phyloP scores from a whole-genome alignment of 2,329 filamentous ascomycete species.

The Didymella arachidicola region DNA sequence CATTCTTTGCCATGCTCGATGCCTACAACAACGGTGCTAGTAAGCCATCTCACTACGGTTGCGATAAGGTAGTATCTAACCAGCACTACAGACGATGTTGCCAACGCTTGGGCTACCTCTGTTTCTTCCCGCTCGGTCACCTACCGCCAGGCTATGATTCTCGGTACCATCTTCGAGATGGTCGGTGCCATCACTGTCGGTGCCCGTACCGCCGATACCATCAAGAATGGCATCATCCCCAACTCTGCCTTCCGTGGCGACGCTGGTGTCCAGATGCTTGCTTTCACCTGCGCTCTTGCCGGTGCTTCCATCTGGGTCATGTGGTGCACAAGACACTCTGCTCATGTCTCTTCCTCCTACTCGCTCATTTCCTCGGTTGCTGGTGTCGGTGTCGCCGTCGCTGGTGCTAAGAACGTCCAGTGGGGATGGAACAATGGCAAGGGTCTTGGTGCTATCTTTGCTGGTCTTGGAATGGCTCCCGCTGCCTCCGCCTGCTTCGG shows the following conservation, averaged over 20 bases:
- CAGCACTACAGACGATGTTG: constrained; percentile 72
- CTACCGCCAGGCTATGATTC: constrained; percentile 67
- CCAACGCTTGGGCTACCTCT: constrained; percentile 82
- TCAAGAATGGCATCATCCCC: constrained; percentile 73
- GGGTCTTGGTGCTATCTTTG: constrained; percentile 69
- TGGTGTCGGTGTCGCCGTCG: constrained; percentile 61
- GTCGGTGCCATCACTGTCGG: constrained; percentile 55
- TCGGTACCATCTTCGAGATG: constrained; percentile 59
- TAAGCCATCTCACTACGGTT: constrained; percentile 54
- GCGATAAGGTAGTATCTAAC: constrained; percentile 17
- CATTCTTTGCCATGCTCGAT: constrained; percentile 76
- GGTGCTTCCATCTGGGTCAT: constrained; percentile 77
- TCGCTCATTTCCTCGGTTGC: constrained; percentile 60
- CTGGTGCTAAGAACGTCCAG: constrained; percentile 62
- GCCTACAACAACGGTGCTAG: constrained; percentile 82
- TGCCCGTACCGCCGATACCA: constrained; percentile 71
- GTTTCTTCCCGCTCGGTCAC: constrained; percentile 80
- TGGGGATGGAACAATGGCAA: constrained; percentile 70
- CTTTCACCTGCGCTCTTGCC: constrained; percentile 66
- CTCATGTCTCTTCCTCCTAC: constrained; percentile 68
- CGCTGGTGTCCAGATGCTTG: constrained; percentile 60
- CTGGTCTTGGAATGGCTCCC: constrained; percentile 74
- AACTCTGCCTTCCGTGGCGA: constrained; percentile 56
- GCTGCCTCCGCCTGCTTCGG: constrained; percentile 70
- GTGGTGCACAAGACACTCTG: constrained; percentile 78